A percentile compares a stretch with the other conserved stretches of the same genome.
Conservation (phyloP, 805 yeast genomes). For the Schizosaccharomyces lindneri region DNA sequence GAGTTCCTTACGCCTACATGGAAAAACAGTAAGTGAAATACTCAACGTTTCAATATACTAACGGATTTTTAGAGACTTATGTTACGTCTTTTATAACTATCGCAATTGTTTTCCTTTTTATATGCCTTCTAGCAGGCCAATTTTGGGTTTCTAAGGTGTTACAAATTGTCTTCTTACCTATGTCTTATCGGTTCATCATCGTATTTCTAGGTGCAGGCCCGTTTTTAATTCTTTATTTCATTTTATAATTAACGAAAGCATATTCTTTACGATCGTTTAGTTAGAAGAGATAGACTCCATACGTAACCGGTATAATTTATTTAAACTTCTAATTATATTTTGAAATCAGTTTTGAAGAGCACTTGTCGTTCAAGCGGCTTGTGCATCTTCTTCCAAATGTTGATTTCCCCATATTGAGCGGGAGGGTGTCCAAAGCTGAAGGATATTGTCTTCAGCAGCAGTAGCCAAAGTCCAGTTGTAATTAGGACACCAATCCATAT, state of each 20-base stretch:
- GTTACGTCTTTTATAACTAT: background rate
- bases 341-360: too few species aligned
- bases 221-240: background rate
- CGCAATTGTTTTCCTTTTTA: background rate
- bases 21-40: background rate
- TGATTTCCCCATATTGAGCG: conserved; percentile 19
- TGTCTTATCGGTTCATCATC: background rate
- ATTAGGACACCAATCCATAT: conserved; percentile 39
- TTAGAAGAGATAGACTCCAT: too few species aligned
- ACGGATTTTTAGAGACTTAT: background rate
- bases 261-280: too few species aligned
- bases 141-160: background rate
- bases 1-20: background rate
- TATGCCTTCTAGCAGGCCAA: background rate
- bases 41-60: background rate
- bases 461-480: conserved; percentile 28
- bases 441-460: conserved; percentile 49
- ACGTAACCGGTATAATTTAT: too few species aligned
- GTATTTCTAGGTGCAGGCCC: background rate
- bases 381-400: conserved; percentile 15
- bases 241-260: too few species aligned
- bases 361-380: background rate
- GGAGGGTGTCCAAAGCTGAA: conserved; percentile 57
- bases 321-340: too few species aligned
- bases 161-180: background rate